Evolutionary conservation across 352 stramenopile genomes (phyloP), one percentile per base, ranked within the genome.

Genomic region (Phytophthora parvispora): DNA sequence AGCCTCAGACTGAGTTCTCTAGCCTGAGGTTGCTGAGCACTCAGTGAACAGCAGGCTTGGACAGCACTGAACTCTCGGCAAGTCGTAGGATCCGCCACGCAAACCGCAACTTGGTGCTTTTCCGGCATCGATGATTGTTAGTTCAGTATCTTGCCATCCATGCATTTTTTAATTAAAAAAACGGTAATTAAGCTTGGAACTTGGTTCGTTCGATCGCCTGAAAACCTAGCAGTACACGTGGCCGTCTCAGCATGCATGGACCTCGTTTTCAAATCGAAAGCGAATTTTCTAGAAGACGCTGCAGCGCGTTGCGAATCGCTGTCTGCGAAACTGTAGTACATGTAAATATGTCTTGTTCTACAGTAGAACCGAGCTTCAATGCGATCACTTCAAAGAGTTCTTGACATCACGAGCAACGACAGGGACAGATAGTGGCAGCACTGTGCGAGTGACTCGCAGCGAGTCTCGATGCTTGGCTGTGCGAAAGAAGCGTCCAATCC

Each of bases 271-370:
- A 67, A 60, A 67, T 67, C 59, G 43, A 32, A 51, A 43, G 18
- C 48, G 34, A 67, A 38, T 38, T 52, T 59, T 67, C 59, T 10
- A 60, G 59, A 67, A 67, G 27, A 42, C 27, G 7, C 15, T 27
- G 25, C 18, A 25, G n/a, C 28, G 47, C 48, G 18, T 25, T 54
- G 48, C 25, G 27, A 36, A 27, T 27, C 49, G 10, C 7, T 20
- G 28, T 18, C 29, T 56, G 27, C 48, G 48, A 54, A 28, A 51
- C 43, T 6, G 13, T 36, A 20, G 29, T 27, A n/a, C n/a, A n/a
- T n/a, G n/a, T n/a, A n/a, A n/a, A n/a, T n/a, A n/a, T n/a, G n/a
- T n/a, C n/a, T n/a, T 12, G 29, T 57, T 57, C 51, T 58, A n/a
- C n/a, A n/a, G n/a, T n/a, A 45, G 51, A 58, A 32, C 12, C 20